Base-by-base conservation (phyloP, 164 flowering plant genomes). In the Tetracentron sinense region DNA sequence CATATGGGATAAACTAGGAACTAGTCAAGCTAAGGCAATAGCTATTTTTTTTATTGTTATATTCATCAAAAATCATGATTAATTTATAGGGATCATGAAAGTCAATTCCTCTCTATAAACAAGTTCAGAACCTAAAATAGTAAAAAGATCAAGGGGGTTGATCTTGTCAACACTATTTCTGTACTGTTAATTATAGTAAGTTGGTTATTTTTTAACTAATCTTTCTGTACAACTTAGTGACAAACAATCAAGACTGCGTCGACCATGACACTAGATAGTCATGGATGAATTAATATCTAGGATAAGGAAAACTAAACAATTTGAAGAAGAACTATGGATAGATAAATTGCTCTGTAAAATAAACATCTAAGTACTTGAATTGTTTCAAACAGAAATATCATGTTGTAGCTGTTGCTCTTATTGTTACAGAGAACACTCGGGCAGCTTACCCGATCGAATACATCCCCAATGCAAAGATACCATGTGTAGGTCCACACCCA, bases 401-500 rank as follows among this genome's bases (percentile, higher is more conserved):
- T 8, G 47, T 20, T 20, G 20, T 0, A 21, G 10, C 26, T n/a
- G 8, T 2, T 17, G 8, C 20, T 22, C 5, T 7, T 49, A 10
- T 54, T 69, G 51, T 62, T 73, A 64, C 88, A 94, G 97, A 94
- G 81, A 94, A 91, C 66, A 94, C 99, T 47, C 78, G 99, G 6
- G 99, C 99, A 15, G 87, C 99, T 1, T 94, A 94, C 60, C 99
- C 99, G 0, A 94, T 91, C 23, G 99, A 94, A 69, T 88, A 75
- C 86, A 95, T 92, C 59, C 99, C 97, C 3, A 95, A 95, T 71
- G 99, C 97, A 0, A 85, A 88, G 82, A 74, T 92, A 53, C 99
- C 99, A 51, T 95, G 99, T 59, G 96, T 92, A 6, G 99, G 96
- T 1, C 94, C 97, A 1, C 99, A 95, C 42, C 99, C 97, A 0